phyloP scores from a whole-genome alignment of 768 basidiomycete species.

The Cystobasidium onofrii region DNA sequence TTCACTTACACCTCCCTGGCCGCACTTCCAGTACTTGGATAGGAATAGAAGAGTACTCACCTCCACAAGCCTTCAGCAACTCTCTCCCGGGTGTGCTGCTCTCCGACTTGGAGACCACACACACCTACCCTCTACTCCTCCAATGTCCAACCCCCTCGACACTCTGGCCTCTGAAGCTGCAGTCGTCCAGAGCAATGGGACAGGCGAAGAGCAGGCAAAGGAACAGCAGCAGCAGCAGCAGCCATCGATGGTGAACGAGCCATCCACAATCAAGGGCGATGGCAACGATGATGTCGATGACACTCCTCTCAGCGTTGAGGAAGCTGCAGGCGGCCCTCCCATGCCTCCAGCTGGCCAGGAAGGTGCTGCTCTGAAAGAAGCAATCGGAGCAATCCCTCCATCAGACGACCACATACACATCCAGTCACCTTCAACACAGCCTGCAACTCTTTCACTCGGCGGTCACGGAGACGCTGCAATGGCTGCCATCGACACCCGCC shows the following conservation, averaged over 20 bases:
- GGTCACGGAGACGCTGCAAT: constrained; percentile 28
- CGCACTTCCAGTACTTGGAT: too few species aligned
- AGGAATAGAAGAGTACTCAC: too few species aligned
- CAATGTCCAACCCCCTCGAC: constrained; percentile 14
- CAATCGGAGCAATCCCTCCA: background rate
- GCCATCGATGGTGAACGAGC: too few species aligned
- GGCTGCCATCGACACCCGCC: constrained; percentile 22
- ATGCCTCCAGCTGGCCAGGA: constrained; percentile 11
- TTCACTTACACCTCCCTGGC: too few species aligned
- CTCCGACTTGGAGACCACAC: background rate
- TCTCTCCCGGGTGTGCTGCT: too few species aligned
- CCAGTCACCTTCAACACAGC: background rate
- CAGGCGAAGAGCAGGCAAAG: background rate
- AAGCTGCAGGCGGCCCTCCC: constrained; percentile 26
- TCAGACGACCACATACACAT: background rate
- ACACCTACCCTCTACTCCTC: background rate
- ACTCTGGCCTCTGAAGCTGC: background rate
- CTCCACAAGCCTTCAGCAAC: too few species aligned
- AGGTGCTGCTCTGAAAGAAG: constrained; percentile 13
- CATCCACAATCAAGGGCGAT: background rate
- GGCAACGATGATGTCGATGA: background rate
- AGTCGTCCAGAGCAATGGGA: background rate
- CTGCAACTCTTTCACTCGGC: background rate
- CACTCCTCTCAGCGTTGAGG: background rate
- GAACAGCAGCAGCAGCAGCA: background rate